Base-by-base conservation (phyloP, 208 protist species). In the Trichomonas vaginalis region DNA sequence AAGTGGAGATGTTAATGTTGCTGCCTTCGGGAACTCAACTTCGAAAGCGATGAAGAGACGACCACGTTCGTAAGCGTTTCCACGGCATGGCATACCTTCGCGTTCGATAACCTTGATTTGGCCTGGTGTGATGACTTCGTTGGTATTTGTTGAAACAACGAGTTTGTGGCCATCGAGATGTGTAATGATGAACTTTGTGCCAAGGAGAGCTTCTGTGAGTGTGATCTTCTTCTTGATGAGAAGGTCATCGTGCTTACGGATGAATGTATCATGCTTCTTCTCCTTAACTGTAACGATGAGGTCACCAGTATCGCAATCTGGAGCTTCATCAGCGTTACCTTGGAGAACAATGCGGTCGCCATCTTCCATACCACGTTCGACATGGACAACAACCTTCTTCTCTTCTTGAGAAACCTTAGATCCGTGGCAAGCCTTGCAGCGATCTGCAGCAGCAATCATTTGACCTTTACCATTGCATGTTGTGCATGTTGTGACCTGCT, bases 281-380 rank as follows among this genome's bases (percentile, higher is more conserved):
- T 47, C 42, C 12, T 42, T 61, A 39, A 95, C 27, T 15, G 21
- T 95, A 51, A 70, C 47, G 39, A 95, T 27, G 9, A 95, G 14
- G 51, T 95, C 88, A 46, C 88, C 88, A 40, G 88, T 70, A 39
- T 79, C 49, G 9, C 27, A 17, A 3, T 46, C 88, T 79, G 88
- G 88, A 21, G 46, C 49, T 95, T 95, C 88, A 46, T 95, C 88
- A 95, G 88, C 45, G 14, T 35, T 42, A 10, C 88, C 49, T 79
- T 39, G 27, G 37, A 95, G 51, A 6, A 23, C 17, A 40, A 95
- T 95, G 1, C 21, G 4, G 9, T 95, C 48, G 40, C 88, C 88
- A 70, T 95, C 32, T 70, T 95, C 48, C 88, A 95, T 95, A 48
- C 88, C 88, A 27, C 17, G 46, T 42, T 95, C 88, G 37, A 95